Base-by-base conservation (phyloP, 306 rosid genomes). In the Medicago arabica region DNA sequence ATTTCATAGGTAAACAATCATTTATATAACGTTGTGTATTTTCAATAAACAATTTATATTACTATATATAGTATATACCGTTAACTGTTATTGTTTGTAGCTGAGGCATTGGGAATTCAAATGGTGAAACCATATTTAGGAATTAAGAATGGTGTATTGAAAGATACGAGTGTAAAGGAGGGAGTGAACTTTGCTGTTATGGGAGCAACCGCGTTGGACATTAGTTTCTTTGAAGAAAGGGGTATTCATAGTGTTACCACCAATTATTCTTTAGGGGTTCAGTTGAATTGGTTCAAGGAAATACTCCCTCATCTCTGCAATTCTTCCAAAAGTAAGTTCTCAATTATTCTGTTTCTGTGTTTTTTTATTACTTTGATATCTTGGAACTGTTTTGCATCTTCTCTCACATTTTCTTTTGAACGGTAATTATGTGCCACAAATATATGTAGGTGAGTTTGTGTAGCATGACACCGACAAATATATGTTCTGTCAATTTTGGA, bases 121-220 rank as follows among this genome's bases (percentile, higher is more conserved):
- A 46, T 57, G 1, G 54, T 85, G 67, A 77, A 71, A 51, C 90
- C 93, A 0, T 88, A 85, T 63, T 44, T 80, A 40, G 85, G 74
- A 36, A 25, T 76, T 0, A 69, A 75, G 58, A 80, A 54, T 13
- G 71, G 57, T 0, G 49, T 36, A 39, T 41, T 62, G 60, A 73
- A 36, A 43, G 59, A 75, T 8, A 44, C 28, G 69, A 72, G 10
- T 1, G 53, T 8, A 12, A 10, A 49, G 7, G 55, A 71, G 19
- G 92, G 88, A 2, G 82, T 19, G 23, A 90, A 90, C 62, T 90
- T 90, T 18, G 96, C 93, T 0, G 88, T 90, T 3, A 10, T 4
- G 3, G 96, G 93, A 85, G 89, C 96, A 25, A 90, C 93, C 0
- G 91, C 87, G 0, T 68, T 86, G 41, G 83, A 85, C 0, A 14